These are phyloP conservation scores for Cantharellus cinnabarinus DNA, from an alignment of 768 basidiomycete genomes.

Conservation along the genomic window DNA sequence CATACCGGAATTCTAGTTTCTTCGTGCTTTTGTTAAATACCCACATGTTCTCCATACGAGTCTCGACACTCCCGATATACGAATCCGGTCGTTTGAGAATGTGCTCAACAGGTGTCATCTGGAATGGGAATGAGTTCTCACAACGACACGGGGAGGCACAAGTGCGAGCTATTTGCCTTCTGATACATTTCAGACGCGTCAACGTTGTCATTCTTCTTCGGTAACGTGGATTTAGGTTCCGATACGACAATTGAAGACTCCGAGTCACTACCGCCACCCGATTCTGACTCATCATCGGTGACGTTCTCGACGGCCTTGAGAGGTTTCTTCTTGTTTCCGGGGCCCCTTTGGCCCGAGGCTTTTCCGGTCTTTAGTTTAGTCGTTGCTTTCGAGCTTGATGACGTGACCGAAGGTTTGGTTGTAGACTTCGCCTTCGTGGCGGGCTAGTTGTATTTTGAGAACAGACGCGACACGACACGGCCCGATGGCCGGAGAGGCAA, in stretches of 20 bases:
- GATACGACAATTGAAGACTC: constrained; percentile 6
- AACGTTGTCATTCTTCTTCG: constrained; percentile 44
- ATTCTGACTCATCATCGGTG: constrained; percentile 17
- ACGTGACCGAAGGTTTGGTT: constrained; percentile 27
- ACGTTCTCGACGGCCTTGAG: constrained; percentile 42
- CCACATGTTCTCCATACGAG: constrained; percentile 77
- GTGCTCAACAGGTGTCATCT: constrained; percentile 92
- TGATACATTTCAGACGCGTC: constrained; percentile 79
- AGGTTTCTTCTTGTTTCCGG: constrained; percentile 31
- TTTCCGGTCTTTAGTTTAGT: not conserved
- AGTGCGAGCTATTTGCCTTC: constrained; percentile 33
- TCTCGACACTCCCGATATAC: constrained; percentile 93
- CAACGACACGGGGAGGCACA: not conserved
- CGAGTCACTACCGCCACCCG: constrained; percentile 16
- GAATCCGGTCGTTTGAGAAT: constrained; percentile 82
- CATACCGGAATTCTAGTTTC: constrained; percentile 64
- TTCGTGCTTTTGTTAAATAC: constrained; percentile 71
- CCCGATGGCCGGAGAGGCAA: not conserved
- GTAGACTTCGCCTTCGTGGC: constrained; percentile 21
- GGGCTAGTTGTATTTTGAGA: not conserved
- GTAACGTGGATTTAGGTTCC: constrained; percentile 8
- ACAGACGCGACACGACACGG: not conserved
- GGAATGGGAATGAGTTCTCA: not conserved
- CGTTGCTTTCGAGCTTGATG: not conserved
- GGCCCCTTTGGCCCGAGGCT: too few species aligned